These are phyloP conservation scores for Plectosphaerella sp. DNA, from an alignment of 2,329 filamentous ascomycete species.

Conservation along the genomic window DNA sequence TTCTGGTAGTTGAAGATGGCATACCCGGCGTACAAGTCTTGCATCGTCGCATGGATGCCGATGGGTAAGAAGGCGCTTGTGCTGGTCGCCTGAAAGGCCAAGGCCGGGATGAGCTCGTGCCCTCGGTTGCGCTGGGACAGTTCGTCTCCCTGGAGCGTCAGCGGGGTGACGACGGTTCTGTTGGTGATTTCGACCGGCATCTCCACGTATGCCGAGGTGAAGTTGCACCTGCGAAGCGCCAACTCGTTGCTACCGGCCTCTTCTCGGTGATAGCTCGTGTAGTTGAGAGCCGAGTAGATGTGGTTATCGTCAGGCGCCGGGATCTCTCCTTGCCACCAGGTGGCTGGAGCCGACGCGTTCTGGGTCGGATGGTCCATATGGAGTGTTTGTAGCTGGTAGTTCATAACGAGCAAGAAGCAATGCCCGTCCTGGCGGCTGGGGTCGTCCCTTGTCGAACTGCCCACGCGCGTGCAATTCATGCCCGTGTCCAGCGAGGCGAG, in stretches of 20 bases:
- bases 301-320: neutral
- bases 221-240: neutral
- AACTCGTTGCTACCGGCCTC: neutral
- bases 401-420: no score
- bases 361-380: neutral
- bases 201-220: neutral
- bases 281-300: neutral
- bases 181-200: neutral
- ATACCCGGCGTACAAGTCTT: neutral
- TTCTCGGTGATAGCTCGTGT: neutral
- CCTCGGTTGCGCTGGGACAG: neutral
- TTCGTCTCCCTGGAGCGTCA: neutral
- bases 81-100: neutral
- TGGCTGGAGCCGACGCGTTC: neutral
- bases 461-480: no score
- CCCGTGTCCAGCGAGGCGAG: no score
- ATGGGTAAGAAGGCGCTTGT: neutral
- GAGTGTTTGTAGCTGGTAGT: no score
- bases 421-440: no score
- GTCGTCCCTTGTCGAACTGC: no score
- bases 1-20: neutral
- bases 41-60: neutral
- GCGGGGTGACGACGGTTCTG: neutral
- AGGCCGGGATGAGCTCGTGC: neutral
- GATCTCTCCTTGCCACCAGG: neutral